phyloP scores from a whole-genome alignment of 495 filamentous ascomycete species.

The Xylaria intraflava region DNA sequence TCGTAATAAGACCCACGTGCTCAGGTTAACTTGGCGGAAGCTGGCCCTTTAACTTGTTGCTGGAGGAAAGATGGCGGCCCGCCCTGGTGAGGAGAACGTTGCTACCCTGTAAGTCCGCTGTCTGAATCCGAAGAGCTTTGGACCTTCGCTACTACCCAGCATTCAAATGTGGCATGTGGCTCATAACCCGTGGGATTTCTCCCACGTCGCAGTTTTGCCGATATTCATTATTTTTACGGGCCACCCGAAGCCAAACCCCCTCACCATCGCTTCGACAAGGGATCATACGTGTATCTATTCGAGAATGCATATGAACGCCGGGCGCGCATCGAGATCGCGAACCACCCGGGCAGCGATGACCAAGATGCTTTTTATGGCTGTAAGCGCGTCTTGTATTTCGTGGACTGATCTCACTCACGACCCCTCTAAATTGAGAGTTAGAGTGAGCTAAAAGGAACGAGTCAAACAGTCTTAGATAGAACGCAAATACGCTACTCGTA shows the following conservation, averaged over 20 bases:
- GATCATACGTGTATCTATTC: conserved; percentile 83
- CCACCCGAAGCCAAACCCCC: conserved; percentile 61
- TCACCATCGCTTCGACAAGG: conserved; percentile 84
- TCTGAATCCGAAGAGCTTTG: neutral
- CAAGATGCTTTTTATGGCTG: conserved; percentile 86
- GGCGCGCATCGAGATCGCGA: conserved; percentile 77
- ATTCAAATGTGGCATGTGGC: neutral
- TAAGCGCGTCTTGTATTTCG: conserved; percentile 37
- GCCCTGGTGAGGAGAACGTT: conserved; percentile 69
- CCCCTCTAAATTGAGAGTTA: neutral
- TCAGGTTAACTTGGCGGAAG: too few species aligned
- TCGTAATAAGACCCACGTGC: neutral
- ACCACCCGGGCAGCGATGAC: conserved; percentile 75
- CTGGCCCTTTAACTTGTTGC: neutral
- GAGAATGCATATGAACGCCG: conserved; percentile 61
- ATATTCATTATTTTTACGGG: conserved; percentile 85
- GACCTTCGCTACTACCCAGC: neutral
- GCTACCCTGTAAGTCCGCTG: conserved; percentile 66
- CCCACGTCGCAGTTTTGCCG: conserved; percentile 60
- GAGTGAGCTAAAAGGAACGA: conserved; percentile 4
- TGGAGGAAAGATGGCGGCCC: conserved; percentile 58
- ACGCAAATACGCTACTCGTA: conserved; percentile 65
- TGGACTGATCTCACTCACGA: neutral
- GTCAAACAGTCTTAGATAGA: conserved; percentile 51
- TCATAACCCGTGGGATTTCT: neutral